Base-by-base conservation (phyloP, 1,284 basidiomycete species). In the Marasmius tenuissimus region DNA sequence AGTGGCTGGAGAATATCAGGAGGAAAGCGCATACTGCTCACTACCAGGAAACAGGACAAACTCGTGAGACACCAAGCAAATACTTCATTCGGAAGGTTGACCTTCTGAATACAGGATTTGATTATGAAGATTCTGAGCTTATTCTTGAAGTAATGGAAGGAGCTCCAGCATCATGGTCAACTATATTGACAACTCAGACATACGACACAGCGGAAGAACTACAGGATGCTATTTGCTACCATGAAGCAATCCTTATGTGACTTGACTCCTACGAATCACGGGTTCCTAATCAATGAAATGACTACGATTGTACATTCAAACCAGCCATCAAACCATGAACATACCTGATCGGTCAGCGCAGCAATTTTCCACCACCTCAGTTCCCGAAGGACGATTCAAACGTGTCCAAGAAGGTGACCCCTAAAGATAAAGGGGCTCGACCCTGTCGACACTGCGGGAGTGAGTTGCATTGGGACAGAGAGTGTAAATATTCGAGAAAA, bases 371-470 rank as follows among this genome's bases (percentile, higher is more conserved):
- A 9, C 37, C 51, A 18, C 59, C 59, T 2, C 38, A 4, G 6
- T 75, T 69, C 52, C 72, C 71, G 0, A 71, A 70, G 53, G 74
- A 75, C 55, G 72, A 77, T 50, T 12, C 22, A 1, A 73, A 67
- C 22, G 60, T 74, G 0, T 72, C 71, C 2, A 66, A 62, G 22
- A 65, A 61, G 22, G 62, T 61, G 14, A 76, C 74, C 2, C 75
- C 74, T 0, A 63, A 67, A 50, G 48, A 63, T 0, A 70, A 68
- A 51, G 68, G 69, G 7, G 71, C 70, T n/a, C 52, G 73, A 35
- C 74, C 74, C 0, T 78, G 76, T 63, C 59, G 69, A 20, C 72
- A 75, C 40, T 78, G 76, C 57, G 73, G 76, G 8, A 75, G 72
- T 39, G 65, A 56, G 1, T 71, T 71, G n/a, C 75, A 77, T 45